Conservation (phyloP, 169 alveolate genomes). For the Toxoplasma gondii region DNA sequence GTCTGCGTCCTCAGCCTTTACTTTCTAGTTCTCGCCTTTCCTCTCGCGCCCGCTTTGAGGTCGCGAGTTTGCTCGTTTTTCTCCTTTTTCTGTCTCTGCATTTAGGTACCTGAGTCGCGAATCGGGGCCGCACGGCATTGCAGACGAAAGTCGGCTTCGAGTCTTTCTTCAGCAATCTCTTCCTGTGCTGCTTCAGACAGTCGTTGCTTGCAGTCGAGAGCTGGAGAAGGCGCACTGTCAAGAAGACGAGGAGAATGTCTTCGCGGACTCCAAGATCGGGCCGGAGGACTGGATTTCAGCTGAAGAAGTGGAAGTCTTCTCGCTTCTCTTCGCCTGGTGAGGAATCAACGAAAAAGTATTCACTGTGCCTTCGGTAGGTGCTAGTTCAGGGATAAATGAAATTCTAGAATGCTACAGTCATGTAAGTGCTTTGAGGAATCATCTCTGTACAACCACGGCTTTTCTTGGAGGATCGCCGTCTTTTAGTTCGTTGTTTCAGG, state of each 20-base stretch:
- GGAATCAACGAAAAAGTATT: no score
- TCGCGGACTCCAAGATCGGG: neutral
- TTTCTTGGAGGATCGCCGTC: no score
- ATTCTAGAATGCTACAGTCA: no score
- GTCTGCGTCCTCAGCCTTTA: no score
- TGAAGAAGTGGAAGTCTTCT: neutral
- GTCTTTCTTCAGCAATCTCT: neutral
- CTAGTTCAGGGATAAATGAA: neutral
- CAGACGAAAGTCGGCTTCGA: neutral
- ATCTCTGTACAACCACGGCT: no score
- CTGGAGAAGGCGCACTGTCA: neutral
- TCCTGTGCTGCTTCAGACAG: neutral
- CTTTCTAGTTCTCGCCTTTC: no score
- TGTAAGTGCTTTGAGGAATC: no score
- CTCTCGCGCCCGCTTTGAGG: no score
- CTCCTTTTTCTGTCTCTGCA: no score
- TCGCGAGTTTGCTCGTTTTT: neutral
- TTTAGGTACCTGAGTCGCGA: neutral
- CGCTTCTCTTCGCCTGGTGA: neutral
- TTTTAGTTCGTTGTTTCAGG: no score
- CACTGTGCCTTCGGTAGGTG: neutral
- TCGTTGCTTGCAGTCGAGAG: neutral
- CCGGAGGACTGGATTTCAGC: neutral
- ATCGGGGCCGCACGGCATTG: neutral
- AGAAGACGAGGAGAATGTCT: neutral